Evolutionary conservation across 495 filamentous ascomycete species (phyloP), one percentile per base, ranked within the genome.

Genomic region (Podospora appendiculata): DNA sequence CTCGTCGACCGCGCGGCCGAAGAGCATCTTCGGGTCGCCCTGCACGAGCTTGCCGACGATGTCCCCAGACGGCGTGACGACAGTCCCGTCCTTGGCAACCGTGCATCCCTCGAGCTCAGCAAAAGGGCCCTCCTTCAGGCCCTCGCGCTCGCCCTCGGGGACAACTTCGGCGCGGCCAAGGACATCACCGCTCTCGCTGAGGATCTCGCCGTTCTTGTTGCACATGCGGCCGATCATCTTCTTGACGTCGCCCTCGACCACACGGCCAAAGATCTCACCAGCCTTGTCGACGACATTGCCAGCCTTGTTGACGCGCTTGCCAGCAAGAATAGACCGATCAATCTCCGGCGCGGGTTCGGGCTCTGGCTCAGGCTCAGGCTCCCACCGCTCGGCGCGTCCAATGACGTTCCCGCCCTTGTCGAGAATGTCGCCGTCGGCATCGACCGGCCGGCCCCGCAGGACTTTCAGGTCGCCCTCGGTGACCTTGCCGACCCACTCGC

Each of bases 291-390:
- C 89, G 14, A 91, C 80, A 42, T 92, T 91, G 44, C 89, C 89
- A 8, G 75, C 77, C 68, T 93, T 93, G 71, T 95, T 95, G 62
- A 93, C 86, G 5, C 83, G 79, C 76, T 89, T 89, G 48, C 89
- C 89, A 5, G 87, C 88, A 6, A 94, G 74, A 12, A 77, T 67
- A 3, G 85, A 89, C 43, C 81, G 73, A 57, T 94, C 88, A 4
- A 70, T 52, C 41, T 79, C 71, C 1, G 66, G 48, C 46, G 73
- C 76, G 3, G 67, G 65, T 56, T 79, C 81, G 1, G 68, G 56
- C 49, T 76, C 76, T 2, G 64, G 57, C 54, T 79, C 81, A 46
- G 86, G 82, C 33, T 87, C 86, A 1, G 65, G 60, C 56, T 88
- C 81, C 85, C 85, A 92, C 34, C 88, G 76, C 63, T 90, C 87